Percentiles rank a stretch among this genome's conserved stretches.
Conservation (phyloP, 2,329 filamentous ascomycete species). For the Aspergillus amoenus region DNA sequence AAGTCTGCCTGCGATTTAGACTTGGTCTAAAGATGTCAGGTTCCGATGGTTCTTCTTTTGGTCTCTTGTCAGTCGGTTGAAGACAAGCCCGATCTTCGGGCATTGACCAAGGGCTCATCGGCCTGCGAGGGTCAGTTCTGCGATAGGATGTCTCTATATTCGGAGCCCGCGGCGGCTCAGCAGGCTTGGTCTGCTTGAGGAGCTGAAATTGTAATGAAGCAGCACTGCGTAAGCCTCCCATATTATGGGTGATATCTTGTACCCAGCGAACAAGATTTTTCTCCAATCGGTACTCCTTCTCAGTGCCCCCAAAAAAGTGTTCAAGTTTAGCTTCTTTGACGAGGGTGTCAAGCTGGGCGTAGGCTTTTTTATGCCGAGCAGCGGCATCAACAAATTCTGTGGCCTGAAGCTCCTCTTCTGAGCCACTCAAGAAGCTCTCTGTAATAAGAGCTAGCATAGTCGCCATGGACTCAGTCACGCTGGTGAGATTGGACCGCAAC, state of each 20-base stretch:
- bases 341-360: conserved; percentile 71
- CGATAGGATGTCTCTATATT: conserved; percentile 19
- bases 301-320: conserved; percentile 77
- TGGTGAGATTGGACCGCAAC: conserved; percentile 71
- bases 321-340: conserved; percentile 85
- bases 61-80: conserved; percentile 63
- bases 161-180: conserved; percentile 17
- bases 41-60: conserved; percentile 53
- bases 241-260: conserved; percentile 80
- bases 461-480: conserved; percentile 71
- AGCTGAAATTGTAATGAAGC: conserved; percentile 86
- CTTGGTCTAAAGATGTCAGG: not conserved
- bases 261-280: conserved; percentile 79
- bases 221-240: conserved; percentile 86
- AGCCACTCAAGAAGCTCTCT: conserved; percentile 77
- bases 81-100: conserved; percentile 50
- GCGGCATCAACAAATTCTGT: conserved; percentile 63
- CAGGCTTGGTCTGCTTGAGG: conserved; percentile 59
- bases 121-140: conserved; percentile 16
- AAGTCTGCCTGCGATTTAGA: conserved; percentile 10
- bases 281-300: conserved; percentile 76
- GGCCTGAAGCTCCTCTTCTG: conserved; percentile 72
- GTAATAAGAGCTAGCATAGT: conserved; percentile 82
- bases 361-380: conserved; percentile 64
- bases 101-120: conserved; percentile 33